Base-by-base conservation (phyloP, 148 eudicot species). In the Chenopodium quinoa region DNA sequence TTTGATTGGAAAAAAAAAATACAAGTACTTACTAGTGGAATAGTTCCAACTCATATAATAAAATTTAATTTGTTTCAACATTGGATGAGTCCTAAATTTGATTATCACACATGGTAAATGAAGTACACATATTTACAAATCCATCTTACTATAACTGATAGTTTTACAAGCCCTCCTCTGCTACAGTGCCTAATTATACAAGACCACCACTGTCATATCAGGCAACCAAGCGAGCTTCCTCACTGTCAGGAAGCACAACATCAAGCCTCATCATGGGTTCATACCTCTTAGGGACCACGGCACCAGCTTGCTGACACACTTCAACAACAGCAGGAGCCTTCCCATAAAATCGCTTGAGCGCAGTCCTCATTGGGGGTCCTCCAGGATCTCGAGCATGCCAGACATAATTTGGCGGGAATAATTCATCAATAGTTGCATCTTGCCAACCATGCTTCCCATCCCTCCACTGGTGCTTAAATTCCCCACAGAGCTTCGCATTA, bases 361-460 rank as follows among this genome's bases (percentile, higher is more conserved):
- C 85, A 66, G 82, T 90, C 77, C 65, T 88, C 89, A 96, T 81
- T 4, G 99, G 91, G 9, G 92, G 90, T 54, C 99, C 99, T 67
- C 80, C 83, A 2, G 92, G 95, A 75, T 96, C 97, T 71, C 84
- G 86, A 81, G 90, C 98, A 82, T 96, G 98, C 98, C 97, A 96
- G 27, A 91, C 98, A 74, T 92, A 93, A 91, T 96, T 96, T 46
- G 98, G 93, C 0, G 98, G 97, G 34, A 93, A 88, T 71, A 96
- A 93, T 85, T 96, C 99, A 19, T 90, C 93, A 78, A 90, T 81
- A 0, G 84, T 85, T 4, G 99, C 99, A 79, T 96, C 98, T 81
- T 96, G 99, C 99, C 99, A 96, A 22, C 99, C 99, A 40, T 96
- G 99, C 86, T 96, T 96, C 77, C 99, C 99, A 74, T 94, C 99